A percentile compares a stretch with the other conserved stretches of the same genome.
These are phyloP conservation scores for Ambrosiella beaveri DNA, from an alignment of 2,329 filamentous ascomycete genomes.

Conservation along the genomic window DNA sequence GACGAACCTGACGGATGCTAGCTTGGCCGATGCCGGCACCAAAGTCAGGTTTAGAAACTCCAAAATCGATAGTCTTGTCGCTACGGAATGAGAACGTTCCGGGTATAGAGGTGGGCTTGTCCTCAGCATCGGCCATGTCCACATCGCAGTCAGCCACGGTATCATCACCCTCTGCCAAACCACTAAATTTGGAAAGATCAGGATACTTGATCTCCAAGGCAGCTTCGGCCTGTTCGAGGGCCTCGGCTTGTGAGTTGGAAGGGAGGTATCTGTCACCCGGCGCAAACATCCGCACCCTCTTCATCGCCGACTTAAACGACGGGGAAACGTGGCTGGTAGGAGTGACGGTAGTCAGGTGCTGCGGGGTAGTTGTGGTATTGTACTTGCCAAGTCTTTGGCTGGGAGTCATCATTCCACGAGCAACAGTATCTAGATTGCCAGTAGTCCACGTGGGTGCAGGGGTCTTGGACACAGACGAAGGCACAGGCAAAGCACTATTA, in stretches of 20 bases:
- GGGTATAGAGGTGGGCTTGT: constrained; percentile 26
- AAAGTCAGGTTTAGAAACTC: constrained; percentile 32
- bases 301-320: constrained; percentile 12
- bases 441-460: constrained; percentile 24
- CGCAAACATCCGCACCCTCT: constrained; percentile 13
- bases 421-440: constrained; percentile 10
- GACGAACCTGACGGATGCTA: constrained; percentile 42
- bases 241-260: constrained; percentile 17
- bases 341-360: constrained; percentile 31
- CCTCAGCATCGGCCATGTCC: constrained; percentile 14
- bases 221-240: constrained; percentile 14
- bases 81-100: constrained; percentile 49
- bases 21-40: constrained; percentile 41
- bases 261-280: constrained; percentile 20
- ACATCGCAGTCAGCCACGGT: constrained; percentile 9
- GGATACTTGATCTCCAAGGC: constrained; percentile 30
- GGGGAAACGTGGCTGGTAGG: constrained; percentile 9
- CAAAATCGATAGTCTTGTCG: constrained; percentile 46
- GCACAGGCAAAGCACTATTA: constrained; percentile 28
- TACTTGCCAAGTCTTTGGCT: constrained; percentile 51
- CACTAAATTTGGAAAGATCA: constrained; percentile 29
- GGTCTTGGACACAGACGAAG: constrained; percentile 14
- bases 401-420: constrained; percentile 44
- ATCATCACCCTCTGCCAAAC: constrained; percentile 14
- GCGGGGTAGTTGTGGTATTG: constrained; percentile 53